Conservation (phyloP, 352 stramenopile genomes). For the Phytopythium helicoides region DNA sequence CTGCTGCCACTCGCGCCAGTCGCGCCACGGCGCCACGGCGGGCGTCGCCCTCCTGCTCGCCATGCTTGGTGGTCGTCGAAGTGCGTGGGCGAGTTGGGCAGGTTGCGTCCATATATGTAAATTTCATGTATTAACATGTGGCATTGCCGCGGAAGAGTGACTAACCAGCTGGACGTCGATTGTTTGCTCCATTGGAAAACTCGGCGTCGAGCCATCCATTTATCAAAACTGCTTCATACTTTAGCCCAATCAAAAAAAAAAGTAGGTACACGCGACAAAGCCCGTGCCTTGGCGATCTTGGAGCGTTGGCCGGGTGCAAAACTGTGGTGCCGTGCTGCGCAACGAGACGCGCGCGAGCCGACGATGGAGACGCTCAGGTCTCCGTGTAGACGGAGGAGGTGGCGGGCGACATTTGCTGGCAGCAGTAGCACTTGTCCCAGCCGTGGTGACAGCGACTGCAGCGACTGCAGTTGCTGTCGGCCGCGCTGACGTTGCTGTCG, state of each 20-base stretch:
- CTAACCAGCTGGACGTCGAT: too few relatives aligned
- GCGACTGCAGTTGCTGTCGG: slow-evolving; percentile 59
- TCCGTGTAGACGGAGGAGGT: slow-evolving; percentile 66
- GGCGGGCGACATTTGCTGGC: slow-evolving; percentile 65
- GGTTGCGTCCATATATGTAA: too few relatives aligned
- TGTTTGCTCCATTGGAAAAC: too few relatives aligned
- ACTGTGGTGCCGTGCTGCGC: too few relatives aligned
- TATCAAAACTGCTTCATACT: too few relatives aligned
- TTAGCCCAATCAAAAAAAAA: slow-evolving; percentile 2
- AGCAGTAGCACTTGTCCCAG: slow-evolving; percentile 79
- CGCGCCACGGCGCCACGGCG: slow-evolving; percentile 43
- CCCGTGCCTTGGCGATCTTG: too few relatives aligned
- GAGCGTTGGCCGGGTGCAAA: background rate
- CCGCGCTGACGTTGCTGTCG: slow-evolving; percentile 33
- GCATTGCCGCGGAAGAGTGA: too few relatives aligned
- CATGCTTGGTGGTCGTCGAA: too few relatives aligned
- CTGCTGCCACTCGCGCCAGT: slow-evolving; percentile 77
- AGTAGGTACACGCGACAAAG: background rate
- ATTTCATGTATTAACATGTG: background rate
- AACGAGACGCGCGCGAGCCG: background rate
- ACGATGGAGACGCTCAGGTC: slow-evolving; percentile 19
- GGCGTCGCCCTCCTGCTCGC: slow-evolving; percentile 18
- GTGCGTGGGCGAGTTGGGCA: too few relatives aligned
- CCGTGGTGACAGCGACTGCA: slow-evolving; percentile 65
- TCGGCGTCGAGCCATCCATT: too few relatives aligned